These are phyloP conservation scores for Trichothecium roseum DNA, from an alignment of 2,329 filamentous ascomycete species.

Conservation along the genomic window DNA sequence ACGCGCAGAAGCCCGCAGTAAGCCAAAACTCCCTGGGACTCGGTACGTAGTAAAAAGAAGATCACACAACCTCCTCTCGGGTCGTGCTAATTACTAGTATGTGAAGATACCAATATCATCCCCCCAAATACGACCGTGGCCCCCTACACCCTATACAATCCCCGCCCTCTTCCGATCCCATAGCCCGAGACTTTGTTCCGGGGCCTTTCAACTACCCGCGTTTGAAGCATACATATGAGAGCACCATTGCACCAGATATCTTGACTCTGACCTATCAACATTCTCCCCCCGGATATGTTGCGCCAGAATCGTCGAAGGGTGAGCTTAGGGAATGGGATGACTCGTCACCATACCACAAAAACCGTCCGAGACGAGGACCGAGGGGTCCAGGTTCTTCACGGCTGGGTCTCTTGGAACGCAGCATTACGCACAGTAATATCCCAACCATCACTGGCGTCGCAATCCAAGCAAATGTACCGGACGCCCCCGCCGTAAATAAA, in stretches of 20 bases:
- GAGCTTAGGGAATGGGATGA: conserved; percentile 80
- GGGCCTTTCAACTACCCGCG: conserved; percentile 85
- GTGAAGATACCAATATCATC: conserved; percentile 81
- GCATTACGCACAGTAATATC: conserved; percentile 74
- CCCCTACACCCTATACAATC: conserved; percentile 89
- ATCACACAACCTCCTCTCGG: neutral
- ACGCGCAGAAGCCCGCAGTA: conserved; percentile 18
- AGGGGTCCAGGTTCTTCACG: conserved; percentile 58
- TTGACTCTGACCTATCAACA: conserved; percentile 85
- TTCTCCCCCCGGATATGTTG: conserved; percentile 62
- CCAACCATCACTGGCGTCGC: conserved; percentile 74
- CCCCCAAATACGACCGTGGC: conserved; percentile 89
- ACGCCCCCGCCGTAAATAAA: conserved; percentile 54
- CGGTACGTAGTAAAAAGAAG: conserved; percentile 25
- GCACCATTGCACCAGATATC: conserved; percentile 77
- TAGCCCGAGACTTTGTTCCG: conserved; percentile 78
- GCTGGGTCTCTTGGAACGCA: conserved; percentile 60
- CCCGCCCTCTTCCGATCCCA: conserved; percentile 74
- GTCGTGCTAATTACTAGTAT: conserved; percentile 12
- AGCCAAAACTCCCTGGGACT: conserved; percentile 32
- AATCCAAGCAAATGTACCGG: conserved; percentile 64
- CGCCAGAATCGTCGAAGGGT: conserved; percentile 37
- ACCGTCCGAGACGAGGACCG: conserved; percentile 74
- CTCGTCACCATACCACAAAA: conserved; percentile 88
- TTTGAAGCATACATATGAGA: conserved; percentile 80